These are phyloP conservation scores for Hirsutella minnesotensis DNA, from an alignment of 2,329 filamentous ascomycete species.

Conservation along the genomic window DNA sequence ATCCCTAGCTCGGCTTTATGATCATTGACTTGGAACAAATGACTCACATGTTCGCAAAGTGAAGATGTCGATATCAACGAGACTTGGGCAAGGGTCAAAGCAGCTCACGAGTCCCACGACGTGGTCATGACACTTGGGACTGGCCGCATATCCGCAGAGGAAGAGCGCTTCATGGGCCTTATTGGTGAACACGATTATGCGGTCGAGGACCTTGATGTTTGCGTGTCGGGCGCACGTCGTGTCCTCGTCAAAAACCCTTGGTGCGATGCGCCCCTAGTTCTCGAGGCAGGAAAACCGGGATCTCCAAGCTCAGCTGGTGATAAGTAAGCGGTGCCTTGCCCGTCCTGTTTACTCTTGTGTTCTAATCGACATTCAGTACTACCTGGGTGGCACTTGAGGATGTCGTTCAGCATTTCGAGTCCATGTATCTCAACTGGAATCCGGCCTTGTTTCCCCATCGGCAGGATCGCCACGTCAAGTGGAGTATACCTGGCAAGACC, in stretches of 20 bases:
- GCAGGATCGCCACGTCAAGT: slow-evolving; percentile 83
- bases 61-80: slow-evolving; percentile 66
- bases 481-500: slow-evolving; percentile 48
- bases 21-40: too few species aligned
- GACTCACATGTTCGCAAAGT: slow-evolving; percentile 23
- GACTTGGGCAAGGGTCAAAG: slow-evolving; percentile 67
- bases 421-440: slow-evolving; percentile 96
- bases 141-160: slow-evolving; percentile 62
- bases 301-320: not conserved
- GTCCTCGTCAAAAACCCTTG: slow-evolving; percentile 93
- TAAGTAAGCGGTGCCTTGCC: slow-evolving; percentile 2
- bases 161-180: slow-evolving; percentile 71
- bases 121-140: slow-evolving; percentile 86
- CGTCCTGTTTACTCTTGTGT: too few species aligned
- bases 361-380: too few species aligned
- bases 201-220: slow-evolving; percentile 63
- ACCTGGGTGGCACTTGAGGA: slow-evolving; percentile 91
- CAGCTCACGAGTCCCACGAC: slow-evolving; percentile 64
- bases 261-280: slow-evolving; percentile 64
- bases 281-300: slow-evolving; percentile 23
- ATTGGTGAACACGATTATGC: slow-evolving; percentile 92
- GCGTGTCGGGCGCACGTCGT: slow-evolving; percentile 43
- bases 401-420: slow-evolving; percentile 85
- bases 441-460: slow-evolving; percentile 69
- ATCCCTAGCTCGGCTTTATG: not conserved